Evolutionary conservation across 495 filamentous ascomycete genomes (phyloP), one percentile per base, ranked within the genome.

Genomic region (Tricharina praecox): DNA sequence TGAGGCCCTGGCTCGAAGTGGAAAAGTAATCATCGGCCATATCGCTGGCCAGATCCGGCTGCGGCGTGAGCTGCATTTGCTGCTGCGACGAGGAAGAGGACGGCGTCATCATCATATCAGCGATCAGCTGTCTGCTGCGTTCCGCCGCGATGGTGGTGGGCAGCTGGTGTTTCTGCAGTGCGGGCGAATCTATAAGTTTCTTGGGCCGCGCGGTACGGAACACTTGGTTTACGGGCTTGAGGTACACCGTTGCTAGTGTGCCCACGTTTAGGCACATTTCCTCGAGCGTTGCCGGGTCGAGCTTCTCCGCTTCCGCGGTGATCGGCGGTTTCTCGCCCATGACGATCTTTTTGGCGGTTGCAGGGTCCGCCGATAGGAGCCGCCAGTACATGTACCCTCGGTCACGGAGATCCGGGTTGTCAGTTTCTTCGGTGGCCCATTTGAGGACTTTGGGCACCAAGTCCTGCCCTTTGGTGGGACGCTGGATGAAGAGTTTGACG

Each of bases 341-440:
- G 52, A 99, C 84, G 46, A 99, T 73, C 48, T 76, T 68, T 58
- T 85, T 88, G 7, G 90, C 90, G 0, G 78, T 75, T 15, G 81
- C 75, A 47, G 92, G 86, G 64, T 95, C 86, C 2, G 83, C 85
- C n/a, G 86, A 94, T 2, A 99, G 73, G 18, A 99, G 72, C 5
- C 90, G 80, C 90, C 90, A 99, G 68, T 99, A 99, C 85, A 99
- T 95, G 68, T 94, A 96, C 9, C 90, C 90, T 50, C 90, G 71
- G 60, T 99, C 90, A 35, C 90, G 74, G 24, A 99, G 76, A 60
- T 99, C 90, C 0, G 92, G 92, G 64, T 96, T 93, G 61, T 99
- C 90, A 18, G 90, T 99, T 60, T 99, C 90, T 59, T 94, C 90
- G 1, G 90, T 99, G 40, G 92, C 92, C 88, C 88, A 95, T 65